Evolutionary conservation across 345 rosid species (phyloP), one percentile per base, ranked within the genome.

Genomic region (Populus davidiana): DNA sequence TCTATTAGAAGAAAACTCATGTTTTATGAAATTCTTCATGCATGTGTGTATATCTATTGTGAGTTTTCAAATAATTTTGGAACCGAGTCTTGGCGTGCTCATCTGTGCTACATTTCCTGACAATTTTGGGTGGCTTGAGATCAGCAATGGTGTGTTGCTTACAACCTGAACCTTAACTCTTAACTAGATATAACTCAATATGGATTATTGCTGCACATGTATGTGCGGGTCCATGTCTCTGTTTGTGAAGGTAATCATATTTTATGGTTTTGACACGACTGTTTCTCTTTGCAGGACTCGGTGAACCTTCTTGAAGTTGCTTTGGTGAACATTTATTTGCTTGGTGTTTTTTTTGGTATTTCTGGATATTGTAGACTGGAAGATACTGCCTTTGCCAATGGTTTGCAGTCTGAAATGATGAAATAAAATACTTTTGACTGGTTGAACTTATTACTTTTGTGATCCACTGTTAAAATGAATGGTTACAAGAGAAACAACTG

Each of bases 261-360:
- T 65, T 6, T 4, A 44, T 35, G 44, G 36, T 12, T 67, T 52
- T 76, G 63, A 62, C 12, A 6, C 31, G 2, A 2, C 70, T 66
- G 44, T 52, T 16, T 59, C 7, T 54, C 17, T 76, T 66, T 73
- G 72, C 87, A 84, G 87, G 85, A 65, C 14, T 36, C 44, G 77
- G 52, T 38, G 75, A 61, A 75, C 54, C 69, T 77, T 39, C 6
- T 33, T 64, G 59, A 77, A 50, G 47, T 49, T 71, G 77, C 72
- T 72, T 75, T 70, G 56, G 67, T 64, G 73, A 61, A 12, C 20
- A 61, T 39, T 50, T 36, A 67, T 75, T 79, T 80, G 69, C 54
- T 74, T 70, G 61, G 47, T 74, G 64, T 70, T 65, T 62, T 62
- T 27, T 33, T 78, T 68, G 44, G 25, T 38, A 56, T 77, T 81